These are phyloP conservation scores for Diaporthe sp. DNA, from an alignment of 2,329 filamentous ascomycete genomes.

Conservation along the genomic window DNA sequence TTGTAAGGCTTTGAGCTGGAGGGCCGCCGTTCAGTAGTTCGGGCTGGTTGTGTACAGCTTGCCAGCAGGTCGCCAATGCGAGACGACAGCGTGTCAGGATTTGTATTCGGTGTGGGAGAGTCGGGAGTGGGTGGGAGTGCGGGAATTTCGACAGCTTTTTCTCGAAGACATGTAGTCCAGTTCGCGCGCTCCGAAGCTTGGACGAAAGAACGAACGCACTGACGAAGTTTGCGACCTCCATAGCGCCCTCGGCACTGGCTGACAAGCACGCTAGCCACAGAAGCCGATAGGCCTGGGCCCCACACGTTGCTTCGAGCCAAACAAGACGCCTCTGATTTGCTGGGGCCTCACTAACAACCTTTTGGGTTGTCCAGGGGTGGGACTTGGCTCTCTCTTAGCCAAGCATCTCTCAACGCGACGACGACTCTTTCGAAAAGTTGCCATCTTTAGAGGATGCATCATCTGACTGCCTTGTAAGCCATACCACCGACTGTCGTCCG, in stretches of 20 bases:
- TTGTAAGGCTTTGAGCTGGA: not conserved
- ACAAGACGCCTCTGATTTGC: slow-evolving; percentile 17
- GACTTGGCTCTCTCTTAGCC: slow-evolving; percentile 9
- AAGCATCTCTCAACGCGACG: slow-evolving; percentile 18
- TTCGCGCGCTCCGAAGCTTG: slow-evolving; percentile 23
- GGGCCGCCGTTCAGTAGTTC: not conserved
- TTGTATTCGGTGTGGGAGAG: not conserved
- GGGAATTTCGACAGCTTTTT: slow-evolving; percentile 29
- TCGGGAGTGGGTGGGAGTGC: slow-evolving; percentile 5
- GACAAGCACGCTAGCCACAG: not conserved
- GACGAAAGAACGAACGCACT: slow-evolving; percentile 19
- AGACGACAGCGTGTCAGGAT: slow-evolving; percentile 16
- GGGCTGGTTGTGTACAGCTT: not conserved
- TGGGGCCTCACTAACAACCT: slow-evolving; percentile 3
- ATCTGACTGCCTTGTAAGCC: too few species aligned
- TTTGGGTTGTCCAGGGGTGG: not conserved
- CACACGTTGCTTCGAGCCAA: slow-evolving; percentile 4
- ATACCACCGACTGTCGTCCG: not conserved
- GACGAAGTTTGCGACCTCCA: slow-evolving; percentile 27
- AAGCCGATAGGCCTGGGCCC: not conserved
- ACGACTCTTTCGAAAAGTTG: not conserved
- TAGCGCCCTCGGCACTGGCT: slow-evolving; percentile 24
- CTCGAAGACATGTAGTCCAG: slow-evolving; percentile 19
- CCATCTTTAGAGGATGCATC: not conserved
- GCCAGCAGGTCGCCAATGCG: not conserved